A percentile compares a stretch with the other conserved stretches of the same genome.
Conservation (phyloP, 495 filamentous ascomycete species). For the Pyrenopolyporus hunteri region DNA sequence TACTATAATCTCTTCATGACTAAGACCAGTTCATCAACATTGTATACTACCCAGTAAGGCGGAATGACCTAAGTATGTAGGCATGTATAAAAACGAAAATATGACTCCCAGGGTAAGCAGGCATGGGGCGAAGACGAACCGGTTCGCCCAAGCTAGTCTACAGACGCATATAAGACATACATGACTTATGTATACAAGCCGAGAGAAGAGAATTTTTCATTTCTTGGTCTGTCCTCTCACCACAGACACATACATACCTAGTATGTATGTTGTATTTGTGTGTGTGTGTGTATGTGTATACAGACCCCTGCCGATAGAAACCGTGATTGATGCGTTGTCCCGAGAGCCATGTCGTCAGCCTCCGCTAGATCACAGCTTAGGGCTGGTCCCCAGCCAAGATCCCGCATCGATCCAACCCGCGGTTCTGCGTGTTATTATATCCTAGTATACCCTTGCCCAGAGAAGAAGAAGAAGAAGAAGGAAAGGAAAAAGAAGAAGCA, state of each 20-base stretch:
- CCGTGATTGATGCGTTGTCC: conserved; percentile 34
- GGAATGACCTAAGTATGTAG: conserved; percentile 24
- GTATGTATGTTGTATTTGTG: too few species aligned
- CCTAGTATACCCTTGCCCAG: background rate
- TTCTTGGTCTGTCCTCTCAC: background rate
- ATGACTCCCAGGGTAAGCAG: conserved; percentile 25
- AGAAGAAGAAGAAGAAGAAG: too few species aligned
- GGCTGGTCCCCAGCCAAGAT: conserved; percentile 36
- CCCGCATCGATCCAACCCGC: conserved; percentile 28
- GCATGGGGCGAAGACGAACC: conserved; percentile 15
- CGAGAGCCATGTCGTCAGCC: conserved; percentile 33
- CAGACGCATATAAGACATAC: background rate
- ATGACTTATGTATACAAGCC: conserved; percentile 17
- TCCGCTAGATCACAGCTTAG: conserved; percentile 34
- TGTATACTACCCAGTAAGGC: conserved; percentile 28
- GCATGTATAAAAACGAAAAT: conserved; percentile 6
- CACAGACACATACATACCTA: too few species aligned
- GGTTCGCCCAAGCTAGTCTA: conserved; percentile 19
- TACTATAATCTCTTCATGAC: background rate
- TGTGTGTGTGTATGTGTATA: too few species aligned
- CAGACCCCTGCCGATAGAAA: conserved; percentile 10
- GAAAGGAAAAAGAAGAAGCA: too few species aligned
- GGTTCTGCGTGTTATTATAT: conserved; percentile 16
- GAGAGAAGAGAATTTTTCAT: background rate
- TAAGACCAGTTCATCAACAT: background rate